Evolutionary conservation across 768 basidiomycete species (phyloP), one percentile per base, ranked within the genome.

Genomic region (Nevesoporus exiguus): DNA sequence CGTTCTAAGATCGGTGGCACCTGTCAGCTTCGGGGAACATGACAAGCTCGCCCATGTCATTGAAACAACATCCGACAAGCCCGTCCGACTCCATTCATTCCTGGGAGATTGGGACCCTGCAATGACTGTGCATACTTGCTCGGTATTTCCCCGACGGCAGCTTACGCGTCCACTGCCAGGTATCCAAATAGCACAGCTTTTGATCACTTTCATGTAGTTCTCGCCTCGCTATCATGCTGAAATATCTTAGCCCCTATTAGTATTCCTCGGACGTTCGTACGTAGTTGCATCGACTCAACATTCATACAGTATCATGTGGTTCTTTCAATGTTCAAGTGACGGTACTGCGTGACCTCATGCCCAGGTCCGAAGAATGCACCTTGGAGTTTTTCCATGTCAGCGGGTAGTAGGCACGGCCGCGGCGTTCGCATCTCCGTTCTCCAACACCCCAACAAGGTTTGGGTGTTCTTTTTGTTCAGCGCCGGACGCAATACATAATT

Each of bases 371-470:
- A 54, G 52, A 55, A 55, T 51, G 55, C 31, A 51, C 15, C 37
- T 51, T 47, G 27, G 43, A 52, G 50, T 22, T 34, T 21, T 24
- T n/a, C 47, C 36, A 25, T 22, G 51, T 33, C n/a, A 39, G 36
- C 36, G 29, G 13, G 19, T 19, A 5, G 15, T 27, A 51, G 49
- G 52, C 34, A 50, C 43, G 31, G 33, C 59, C 56, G 61, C 58
- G 58, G 62, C 43, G 29, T 57, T 50, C 34, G 29, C 25, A 54
- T 49, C 54, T 46, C 52, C 54, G 53, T 61, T 43, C 51, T 47
- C 41, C 53, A 49, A 17, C 19, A 19, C 3, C 40, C 21, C 7
- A 22, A 42, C 30, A 49, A 37, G 47, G 45, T 49, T 21, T 24
- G 22, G n/a, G 19, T 25, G 22, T 47, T 47, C 47, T 50, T 52